Evolutionary conservation across 371 early-diverging fungal genomes (phyloP).

Genomic region (Dichotomocladium elegans): DNA sequence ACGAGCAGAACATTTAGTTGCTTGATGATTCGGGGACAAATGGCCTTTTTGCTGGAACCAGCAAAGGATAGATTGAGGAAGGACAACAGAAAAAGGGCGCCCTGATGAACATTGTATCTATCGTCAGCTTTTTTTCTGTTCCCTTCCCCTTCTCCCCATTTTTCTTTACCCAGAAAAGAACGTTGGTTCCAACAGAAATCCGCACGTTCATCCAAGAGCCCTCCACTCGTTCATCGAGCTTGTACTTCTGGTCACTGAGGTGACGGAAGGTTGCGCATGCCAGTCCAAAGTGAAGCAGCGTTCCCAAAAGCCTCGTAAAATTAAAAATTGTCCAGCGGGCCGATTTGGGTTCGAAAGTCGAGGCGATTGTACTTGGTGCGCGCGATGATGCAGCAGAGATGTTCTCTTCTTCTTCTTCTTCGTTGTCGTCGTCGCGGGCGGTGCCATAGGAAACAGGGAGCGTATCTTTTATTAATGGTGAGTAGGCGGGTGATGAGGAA

Average conservation of each 20-base stretch:
- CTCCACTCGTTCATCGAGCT: conserved; percentile 13
- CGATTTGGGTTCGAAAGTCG: conserved; percentile 6
- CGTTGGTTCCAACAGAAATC: neutral
- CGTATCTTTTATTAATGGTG: too few relatives aligned
- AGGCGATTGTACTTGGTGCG: conserved; percentile 3
- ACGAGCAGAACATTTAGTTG: conserved; percentile 28
- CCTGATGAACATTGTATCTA: too few relatives aligned
- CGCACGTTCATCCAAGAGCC: conserved; percentile 3
- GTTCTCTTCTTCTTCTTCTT: conserved; percentile 6
- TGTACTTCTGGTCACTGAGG: neutral
- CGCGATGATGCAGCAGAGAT: conserved; percentile 3
- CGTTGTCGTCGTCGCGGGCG: neutral
- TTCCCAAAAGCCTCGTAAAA: conserved; percentile 3
- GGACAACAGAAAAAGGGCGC: too few relatives aligned
- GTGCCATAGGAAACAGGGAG: conserved; percentile 1
- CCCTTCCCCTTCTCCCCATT: conserved; percentile 14
- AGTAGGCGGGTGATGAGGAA: conserved; percentile 4
- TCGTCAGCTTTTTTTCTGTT: neutral
- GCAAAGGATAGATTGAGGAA: too few relatives aligned
- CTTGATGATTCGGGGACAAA: too few relatives aligned
- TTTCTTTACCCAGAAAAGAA: conserved; percentile 22
- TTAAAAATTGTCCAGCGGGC: conserved; percentile 13
- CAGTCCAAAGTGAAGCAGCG: conserved; percentile 1
- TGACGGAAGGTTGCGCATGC: conserved; percentile 3
- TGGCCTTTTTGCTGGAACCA: too few relatives aligned